Evolutionary conservation across 192 early-diverging fungal species (phyloP).

Genomic region (Gaertneriomyces sp.): DNA sequence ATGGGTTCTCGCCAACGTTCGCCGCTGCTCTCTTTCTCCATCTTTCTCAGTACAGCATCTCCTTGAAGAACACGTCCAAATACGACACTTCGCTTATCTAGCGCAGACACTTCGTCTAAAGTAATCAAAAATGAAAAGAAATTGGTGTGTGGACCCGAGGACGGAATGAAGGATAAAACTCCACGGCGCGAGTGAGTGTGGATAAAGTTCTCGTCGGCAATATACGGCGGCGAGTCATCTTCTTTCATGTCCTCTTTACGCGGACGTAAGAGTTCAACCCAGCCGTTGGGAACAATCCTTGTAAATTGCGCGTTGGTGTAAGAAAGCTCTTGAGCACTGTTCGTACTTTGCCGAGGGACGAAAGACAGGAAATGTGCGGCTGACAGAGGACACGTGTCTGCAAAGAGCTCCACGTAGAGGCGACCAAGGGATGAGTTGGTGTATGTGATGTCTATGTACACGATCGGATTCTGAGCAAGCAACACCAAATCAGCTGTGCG

Average conservation of each 20-base stretch:
- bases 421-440: too few relatives aligned
- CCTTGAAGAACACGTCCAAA: slow-evolving; percentile 39
- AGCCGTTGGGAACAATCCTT: slow-evolving; percentile 41
- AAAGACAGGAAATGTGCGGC: slow-evolving; percentile 32
- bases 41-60: too few relatives aligned
- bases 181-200: slow-evolving; percentile 35
- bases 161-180: slow-evolving; percentile 42
- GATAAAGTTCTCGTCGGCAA: slow-evolving; percentile 53
- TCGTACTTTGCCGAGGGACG: slow-evolving; percentile 10
- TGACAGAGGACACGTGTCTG: slow-evolving; percentile 32
- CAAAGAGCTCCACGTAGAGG: slow-evolving; percentile 28
- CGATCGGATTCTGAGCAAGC: too few relatives aligned
- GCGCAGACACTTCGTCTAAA: slow-evolving; percentile 39
- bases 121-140: slow-evolving; percentile 45
- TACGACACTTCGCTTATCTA: slow-evolving; percentile 48
- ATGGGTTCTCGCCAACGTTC: too few relatives aligned
- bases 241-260: not conserved
- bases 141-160: slow-evolving; percentile 38
- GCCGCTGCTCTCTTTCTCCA: too few relatives aligned
- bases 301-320: slow-evolving; percentile 20
- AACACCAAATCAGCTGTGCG: too few relatives aligned
- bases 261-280: slow-evolving; percentile 28
- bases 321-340: not conserved
- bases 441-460: too few relatives aligned
- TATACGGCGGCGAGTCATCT: not conserved